Evolutionary conservation across 148 eudicot species (phyloP), one percentile per base, ranked within the genome.

Genomic region (Rhododendron mucronatum): DNA sequence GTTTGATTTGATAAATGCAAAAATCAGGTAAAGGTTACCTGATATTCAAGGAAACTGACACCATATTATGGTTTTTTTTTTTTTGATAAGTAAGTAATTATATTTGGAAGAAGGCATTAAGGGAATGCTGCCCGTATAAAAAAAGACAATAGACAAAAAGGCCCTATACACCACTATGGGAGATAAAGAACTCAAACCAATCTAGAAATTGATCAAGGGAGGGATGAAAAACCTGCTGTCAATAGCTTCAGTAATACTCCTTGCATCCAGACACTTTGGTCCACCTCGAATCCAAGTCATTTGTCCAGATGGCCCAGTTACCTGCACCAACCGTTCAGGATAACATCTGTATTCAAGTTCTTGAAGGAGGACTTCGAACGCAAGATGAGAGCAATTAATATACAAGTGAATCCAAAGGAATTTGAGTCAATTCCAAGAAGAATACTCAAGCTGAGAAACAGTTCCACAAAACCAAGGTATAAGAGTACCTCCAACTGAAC

Each of bases 201-300:
- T 41, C 45, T 41, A 41, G 45, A 41, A 41, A 6, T 41, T 41
- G 45, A 41, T 41, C 45, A 6, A 41, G 7, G 44, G 44, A 41
- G 44, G 45, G 37, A 69, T 15, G 44, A 51, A 83, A 35, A 78
- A 93, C 98, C 99, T 95, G 82, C 86, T 86, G 84, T 96, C 95
- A 86, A 95, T 92, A 82, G 98, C 99, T 86, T 96, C 91, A 20
- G 91, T 63, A 85, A 96, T 96, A 88, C 94, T 96, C 87, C 81
- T 61, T 65, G 90, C 89, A 88, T 93, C 96, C 84, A 96, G 85
- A 88, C 96, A 91, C 57, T 87, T 89, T 4, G 98, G 98, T 65
- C 98, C 98, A 84, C 91, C 94, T 86, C 98, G 96, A 90, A 96
- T 96, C 98, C 98, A 96, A 83, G 92, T 93, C 98, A 96, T 94